Conservation (phyloP, 1,284 basidiomycete species). For the Cutaneotrichosporon dermatis region DNA sequence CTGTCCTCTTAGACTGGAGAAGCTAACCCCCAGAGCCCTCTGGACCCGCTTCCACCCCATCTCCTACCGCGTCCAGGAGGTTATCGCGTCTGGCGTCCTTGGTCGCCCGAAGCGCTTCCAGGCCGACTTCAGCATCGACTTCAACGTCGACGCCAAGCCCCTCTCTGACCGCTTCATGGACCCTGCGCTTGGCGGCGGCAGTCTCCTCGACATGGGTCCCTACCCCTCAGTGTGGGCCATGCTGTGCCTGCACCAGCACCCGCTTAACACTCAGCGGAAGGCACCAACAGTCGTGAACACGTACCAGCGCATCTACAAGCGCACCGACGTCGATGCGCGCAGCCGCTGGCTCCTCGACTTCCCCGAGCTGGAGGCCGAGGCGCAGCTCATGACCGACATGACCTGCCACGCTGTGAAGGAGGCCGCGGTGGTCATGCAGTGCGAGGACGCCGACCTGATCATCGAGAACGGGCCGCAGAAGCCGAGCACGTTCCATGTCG, state of each 20-base stretch:
- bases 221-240: constrained; percentile 81
- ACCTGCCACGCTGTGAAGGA: constrained; percentile 6
- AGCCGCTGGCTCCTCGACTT: constrained; percentile 74
- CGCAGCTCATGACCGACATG: constrained; percentile 27
- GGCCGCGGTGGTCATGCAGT: constrained; percentile 17
- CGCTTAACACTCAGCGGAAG: constrained; percentile 58
- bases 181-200: constrained; percentile 77
- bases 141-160: constrained; percentile 62
- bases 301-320: constrained; percentile 52
- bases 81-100: constrained; percentile 38
- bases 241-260: constrained; percentile 70
- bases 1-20: constrained; percentile 47
- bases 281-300: constrained; percentile 52
- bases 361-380: constrained; percentile 39
- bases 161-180: constrained; percentile 58
- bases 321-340: constrained; percentile 72
- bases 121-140: constrained; percentile 67
- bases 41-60: constrained; percentile 49
- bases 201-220: constrained; percentile 75
- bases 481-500: constrained; percentile 20
- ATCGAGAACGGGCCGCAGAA: constrained; percentile 19
- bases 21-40: constrained; percentile 48
- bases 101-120: constrained; percentile 49
- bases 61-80: constrained; percentile 40
- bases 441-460: constrained; percentile 22